Percentiles rank a stretch among this genome's conserved stretches.
Conservation (phyloP, 352 stramenopile species). For the Globisporangium orthogonon region DNA sequence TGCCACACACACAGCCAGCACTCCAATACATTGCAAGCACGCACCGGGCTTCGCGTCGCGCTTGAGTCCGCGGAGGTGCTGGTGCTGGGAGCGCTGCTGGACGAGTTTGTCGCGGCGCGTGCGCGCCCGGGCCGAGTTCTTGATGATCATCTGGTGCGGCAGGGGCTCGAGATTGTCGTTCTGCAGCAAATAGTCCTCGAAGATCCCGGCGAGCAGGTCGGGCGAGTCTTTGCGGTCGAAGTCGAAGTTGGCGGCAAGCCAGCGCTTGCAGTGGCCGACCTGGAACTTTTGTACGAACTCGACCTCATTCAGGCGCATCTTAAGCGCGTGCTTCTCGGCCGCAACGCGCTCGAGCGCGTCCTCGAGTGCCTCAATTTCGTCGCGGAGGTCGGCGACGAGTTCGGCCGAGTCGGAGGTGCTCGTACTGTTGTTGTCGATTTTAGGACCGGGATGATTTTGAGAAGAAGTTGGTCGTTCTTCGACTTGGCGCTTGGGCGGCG, state of each 20-base stretch:
- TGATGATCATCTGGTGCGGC: conserved; percentile 44
- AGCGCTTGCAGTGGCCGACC: conserved; percentile 38
- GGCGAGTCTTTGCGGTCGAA: conserved; percentile 51
- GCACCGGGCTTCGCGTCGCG: conserved; percentile 15
- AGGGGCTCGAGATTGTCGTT: conserved; percentile 36
- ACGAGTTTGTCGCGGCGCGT: conserved; percentile 25
- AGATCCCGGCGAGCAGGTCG: conserved; percentile 35
- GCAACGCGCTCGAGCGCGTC: conserved; percentile 31
- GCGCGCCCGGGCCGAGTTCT: conserved; percentile 35
- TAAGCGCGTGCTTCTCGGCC: conserved; percentile 39
- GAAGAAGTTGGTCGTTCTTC: neutral
- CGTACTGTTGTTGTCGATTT: neutral
- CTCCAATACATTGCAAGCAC: neutral
- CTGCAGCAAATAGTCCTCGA: conserved; percentile 49
- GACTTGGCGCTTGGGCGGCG: neutral
- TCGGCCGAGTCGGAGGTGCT: neutral
- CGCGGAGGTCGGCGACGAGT: conserved; percentile 17
- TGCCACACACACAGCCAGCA: neutral
- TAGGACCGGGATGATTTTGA: neutral
- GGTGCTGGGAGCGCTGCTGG: conserved; percentile 18
- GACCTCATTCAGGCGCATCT: conserved; percentile 36
- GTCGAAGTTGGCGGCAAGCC: conserved; percentile 43
- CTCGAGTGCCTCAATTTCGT: conserved; percentile 41
- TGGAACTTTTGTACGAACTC: conserved; percentile 33
- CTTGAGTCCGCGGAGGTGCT: conserved; percentile 15